A percentile compares a stretch with the other conserved stretches of the same genome.
These are phyloP conservation scores for Agastache rugosa DNA, from an alignment of 257 asterid species.

Conservation along the genomic window DNA sequence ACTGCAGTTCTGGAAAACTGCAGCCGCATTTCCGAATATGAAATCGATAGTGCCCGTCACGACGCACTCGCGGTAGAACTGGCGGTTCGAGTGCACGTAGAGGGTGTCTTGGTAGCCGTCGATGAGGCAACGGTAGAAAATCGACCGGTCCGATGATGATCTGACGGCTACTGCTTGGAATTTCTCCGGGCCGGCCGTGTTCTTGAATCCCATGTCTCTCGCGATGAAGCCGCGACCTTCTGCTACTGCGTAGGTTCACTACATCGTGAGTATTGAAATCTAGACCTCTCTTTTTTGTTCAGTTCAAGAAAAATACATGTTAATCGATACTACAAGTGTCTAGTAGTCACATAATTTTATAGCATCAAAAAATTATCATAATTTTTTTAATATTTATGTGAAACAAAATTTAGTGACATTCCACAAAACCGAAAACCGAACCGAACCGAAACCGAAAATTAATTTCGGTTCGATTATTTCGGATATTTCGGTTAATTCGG, in stretches of 20 bases:
- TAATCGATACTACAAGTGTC: too few relatives aligned
- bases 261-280: too few relatives aligned
- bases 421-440: too few relatives aligned
- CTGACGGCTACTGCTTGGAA: slow-evolving; percentile 47
- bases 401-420: too few relatives aligned
- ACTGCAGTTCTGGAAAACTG: slow-evolving; percentile 43
- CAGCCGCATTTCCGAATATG: slow-evolving; percentile 51
- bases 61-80: slow-evolving; percentile 37
- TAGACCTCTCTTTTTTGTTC: too few relatives aligned
- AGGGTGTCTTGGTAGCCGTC: slow-evolving; percentile 49
- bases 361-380: too few relatives aligned
- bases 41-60: slow-evolving; percentile 44
- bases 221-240: slow-evolving; percentile 51
- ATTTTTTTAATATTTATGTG: too few relatives aligned
- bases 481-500: too few relatives aligned
- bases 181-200: slow-evolving; percentile 46
- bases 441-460: too few relatives aligned
- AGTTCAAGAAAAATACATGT: too few relatives aligned
- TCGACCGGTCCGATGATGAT: slow-evolving; percentile 39
- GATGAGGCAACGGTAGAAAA: slow-evolving; percentile 42
- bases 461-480: too few relatives aligned
- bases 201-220: slow-evolving; percentile 43
- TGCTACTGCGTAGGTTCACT: slow-evolving; percentile 30
- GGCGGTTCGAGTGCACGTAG: slow-evolving; percentile 49
- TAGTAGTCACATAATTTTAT: too few relatives aligned